Evolutionary conservation across 257 asterid genomes (phyloP), one percentile per base, ranked within the genome.

Genomic region (Nicotiana tabacum): DNA sequence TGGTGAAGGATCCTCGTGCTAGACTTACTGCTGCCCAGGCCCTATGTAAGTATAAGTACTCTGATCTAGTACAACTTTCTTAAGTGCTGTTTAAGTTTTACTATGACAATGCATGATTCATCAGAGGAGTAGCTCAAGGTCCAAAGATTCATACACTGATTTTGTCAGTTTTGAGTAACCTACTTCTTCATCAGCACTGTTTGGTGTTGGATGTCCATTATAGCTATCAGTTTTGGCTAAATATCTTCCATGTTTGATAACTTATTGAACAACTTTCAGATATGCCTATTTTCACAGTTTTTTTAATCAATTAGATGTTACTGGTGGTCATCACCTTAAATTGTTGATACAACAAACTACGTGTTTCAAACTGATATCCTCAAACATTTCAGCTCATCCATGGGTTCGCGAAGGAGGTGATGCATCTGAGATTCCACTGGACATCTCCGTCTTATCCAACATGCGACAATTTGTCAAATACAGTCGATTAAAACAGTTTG

Each of bases 371-470:
- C 46, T 48, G 80, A 76, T 51, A 7, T 74, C 16, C 80, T 66
- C 62, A 11, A 60, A 74, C 84, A 51, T 85, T 89, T 76, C 95
- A 94, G 99, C 99, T 30, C 99, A 96, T 85, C 92, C 95, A 55
- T 96, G 99, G 99, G 99, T 96, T 64, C 89, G 98, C 64, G 99
- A 96, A 90, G 99, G 99, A 84, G 99, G 99, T 62, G 92, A 91
- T 89, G 99, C 99, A 53, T 94, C 98, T 7, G 99, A 96, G 88
- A 96, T 96, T 85, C 99, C 99, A 56, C 88, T 96, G 11, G 99
- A 96, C 90, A 96, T 96, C 60, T 96, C 98, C 30, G 96, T 96
- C 56, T 89, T 96, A 53, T 87, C 91, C 67, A 96, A 93, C 90
- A 96, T 96, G 97, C 92, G 99, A 48, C 97, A 93, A 74, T 96